These are phyloP conservation scores for Hansfordia pulvinata DNA, from an alignment of 2,329 filamentous ascomycete genomes.

Conservation along the genomic window DNA sequence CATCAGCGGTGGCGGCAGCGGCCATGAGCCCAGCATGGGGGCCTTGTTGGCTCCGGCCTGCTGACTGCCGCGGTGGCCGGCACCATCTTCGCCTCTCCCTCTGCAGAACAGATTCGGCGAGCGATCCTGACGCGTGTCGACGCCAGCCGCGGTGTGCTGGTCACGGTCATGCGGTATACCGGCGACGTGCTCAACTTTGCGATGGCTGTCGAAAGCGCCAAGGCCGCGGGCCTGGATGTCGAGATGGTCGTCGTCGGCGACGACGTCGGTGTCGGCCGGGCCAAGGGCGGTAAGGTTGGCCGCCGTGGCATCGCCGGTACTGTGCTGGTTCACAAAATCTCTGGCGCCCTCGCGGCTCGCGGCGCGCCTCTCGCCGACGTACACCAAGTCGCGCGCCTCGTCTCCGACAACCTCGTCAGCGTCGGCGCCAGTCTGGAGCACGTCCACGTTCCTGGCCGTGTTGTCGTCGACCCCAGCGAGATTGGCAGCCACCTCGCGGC, in stretches of 20 bases:
- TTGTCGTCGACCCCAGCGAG: constrained; percentile 26
- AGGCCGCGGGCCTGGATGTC: constrained; percentile 60
- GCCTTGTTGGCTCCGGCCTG: constrained; percentile 74
- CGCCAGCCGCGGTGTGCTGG: constrained; percentile 59
- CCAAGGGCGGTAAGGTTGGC: constrained; percentile 80
- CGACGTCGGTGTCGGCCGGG: constrained; percentile 77
- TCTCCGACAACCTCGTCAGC: constrained; percentile 65
- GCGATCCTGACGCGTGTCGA: constrained; percentile 64
- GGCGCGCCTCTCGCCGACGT: constrained; percentile 59
- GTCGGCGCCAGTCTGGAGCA: constrained; percentile 79
- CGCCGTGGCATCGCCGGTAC: constrained; percentile 83
- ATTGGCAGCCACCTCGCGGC: constrained; percentile 40
- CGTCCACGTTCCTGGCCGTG: constrained; percentile 83
- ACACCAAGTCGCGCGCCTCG: constrained; percentile 54
- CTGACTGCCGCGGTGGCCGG: constrained; percentile 74
- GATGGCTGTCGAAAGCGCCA: constrained; percentile 84
- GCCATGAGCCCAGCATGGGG: constrained; percentile 81
- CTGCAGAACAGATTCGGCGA: constrained; percentile 67
- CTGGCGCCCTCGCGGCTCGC: constrained; percentile 66
- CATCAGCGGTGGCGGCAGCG: constrained; percentile 77
- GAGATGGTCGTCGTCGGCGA: constrained; percentile 90
- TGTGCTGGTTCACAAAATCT: constrained; percentile 81
- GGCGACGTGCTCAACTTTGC: constrained; percentile 86
- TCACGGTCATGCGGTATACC: constrained; percentile 95
- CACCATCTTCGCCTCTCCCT: constrained; percentile 74